These are phyloP conservation scores for Penicillium thymicola DNA, from an alignment of 2,329 filamentous ascomycete genomes.

Conservation along the genomic window DNA sequence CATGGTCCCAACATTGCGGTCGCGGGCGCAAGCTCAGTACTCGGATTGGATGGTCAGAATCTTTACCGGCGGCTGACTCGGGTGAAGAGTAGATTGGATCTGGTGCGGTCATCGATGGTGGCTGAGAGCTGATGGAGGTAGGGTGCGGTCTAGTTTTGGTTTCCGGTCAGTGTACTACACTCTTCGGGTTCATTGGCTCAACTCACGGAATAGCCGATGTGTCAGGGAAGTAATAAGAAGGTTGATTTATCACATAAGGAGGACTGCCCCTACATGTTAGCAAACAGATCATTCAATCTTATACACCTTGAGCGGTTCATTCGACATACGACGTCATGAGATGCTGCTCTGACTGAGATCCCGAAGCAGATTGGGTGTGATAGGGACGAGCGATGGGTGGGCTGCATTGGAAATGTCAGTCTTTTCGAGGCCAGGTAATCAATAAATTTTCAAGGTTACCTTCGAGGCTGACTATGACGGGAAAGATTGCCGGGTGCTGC, in stretches of 20 bases:
- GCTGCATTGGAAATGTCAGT: constrained; percentile 10
- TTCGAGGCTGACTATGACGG: constrained; percentile 16
- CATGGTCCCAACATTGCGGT: constrained; percentile 95
- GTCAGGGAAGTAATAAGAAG: constrained; percentile 34
- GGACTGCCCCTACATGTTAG: constrained; percentile 22
- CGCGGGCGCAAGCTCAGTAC: constrained; percentile 79
- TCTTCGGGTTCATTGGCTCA: background rate
- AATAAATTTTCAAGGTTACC: constrained; percentile 8
- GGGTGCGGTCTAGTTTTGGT: constrained; percentile 19
- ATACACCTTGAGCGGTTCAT: background rate
- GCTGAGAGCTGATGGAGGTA: constrained; percentile 26
- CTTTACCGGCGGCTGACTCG: constrained; percentile 28
- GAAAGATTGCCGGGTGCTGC: constrained; percentile 8
- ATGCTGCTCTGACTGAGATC: constrained; percentile 13
- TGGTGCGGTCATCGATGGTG: constrained; percentile 22
- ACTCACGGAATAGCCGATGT: constrained; percentile 32
- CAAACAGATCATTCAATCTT: background rate
- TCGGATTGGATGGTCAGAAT: constrained; percentile 53
- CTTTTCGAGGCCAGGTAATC: background rate
- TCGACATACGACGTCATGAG: constrained; percentile 20
- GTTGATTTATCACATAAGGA: constrained; percentile 35
- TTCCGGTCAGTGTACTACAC: constrained; percentile 9
- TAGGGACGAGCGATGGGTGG: constrained; percentile 15
- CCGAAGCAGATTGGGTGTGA: constrained; percentile 12
- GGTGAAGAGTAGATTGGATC: constrained; percentile 30